Base-by-base conservation (phyloP, 176 grass and related monocot species). In the Luzula sylvatica region DNA sequence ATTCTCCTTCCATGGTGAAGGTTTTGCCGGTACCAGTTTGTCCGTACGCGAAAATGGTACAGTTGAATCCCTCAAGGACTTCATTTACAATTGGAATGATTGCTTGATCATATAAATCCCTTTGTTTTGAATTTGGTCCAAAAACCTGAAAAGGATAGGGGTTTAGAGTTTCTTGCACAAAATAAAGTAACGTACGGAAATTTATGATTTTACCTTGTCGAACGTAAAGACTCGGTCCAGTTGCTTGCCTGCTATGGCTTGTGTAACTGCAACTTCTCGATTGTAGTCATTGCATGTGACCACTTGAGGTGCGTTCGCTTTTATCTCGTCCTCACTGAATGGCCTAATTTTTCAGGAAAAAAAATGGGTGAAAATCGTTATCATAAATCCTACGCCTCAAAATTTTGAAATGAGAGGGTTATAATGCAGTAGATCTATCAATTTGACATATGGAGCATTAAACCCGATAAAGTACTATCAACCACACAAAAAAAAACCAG, bases 1-100 rank as follows among this genome's bases (percentile, higher is more conserved):
- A 92, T 61, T 87, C 85, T 14, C 93, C 93, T 90, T 98, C 93
- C 93, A 98, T 98, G 20, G 90, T 96, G 14, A 82, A 96, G 1
- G 90, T 96, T 53, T 96, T 96, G 7, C 90, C 90, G 0, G 93
- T 98, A 45, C 93, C 93, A 0, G 93, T 98, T 69, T 98, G 93
- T 1, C 93, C 93, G 66, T 98, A 98, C 0, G 93, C 93, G 8
- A 98, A 98, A 26, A 98, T 98, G 28, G 93, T 98, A 50, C 93
- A 98, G 3, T 98, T 98, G 28, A 98, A 98, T 23, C 93, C 93
- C 26, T 98, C 93, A 18, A 98, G 35, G 21, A 98, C 93, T 67
- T 98, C 93, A 42, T 98, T 90, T 12, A 98, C 93, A 56, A 98
- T 98, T 11, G 93, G 93, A 26, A 92, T 79, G 11, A 98, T 83